Conservation (phyloP, 257 asterid species). For the Ophiorrhiza pumila region DNA sequence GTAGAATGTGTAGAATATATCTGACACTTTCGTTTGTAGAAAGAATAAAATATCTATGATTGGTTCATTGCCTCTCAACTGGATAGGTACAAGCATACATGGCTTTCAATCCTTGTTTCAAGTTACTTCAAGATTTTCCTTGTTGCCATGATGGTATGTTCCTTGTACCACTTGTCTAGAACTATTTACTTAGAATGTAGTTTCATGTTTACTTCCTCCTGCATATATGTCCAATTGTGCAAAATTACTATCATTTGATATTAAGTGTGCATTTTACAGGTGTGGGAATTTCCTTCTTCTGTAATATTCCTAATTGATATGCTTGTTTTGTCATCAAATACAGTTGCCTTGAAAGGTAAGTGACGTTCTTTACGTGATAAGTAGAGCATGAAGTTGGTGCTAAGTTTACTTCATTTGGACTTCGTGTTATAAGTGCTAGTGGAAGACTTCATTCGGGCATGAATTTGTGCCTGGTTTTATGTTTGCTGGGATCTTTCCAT, state of each 20-base stretch:
- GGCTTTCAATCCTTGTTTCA: constrained; percentile 56
- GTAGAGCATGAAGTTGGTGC: constrained; percentile 1
- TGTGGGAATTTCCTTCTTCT: constrained; percentile 81
- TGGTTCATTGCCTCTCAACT: constrained; percentile 14
- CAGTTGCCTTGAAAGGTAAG: constrained; percentile 73
- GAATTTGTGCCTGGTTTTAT: background rate
- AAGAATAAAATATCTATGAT: no score
- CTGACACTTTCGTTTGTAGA: no score
- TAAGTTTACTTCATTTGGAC: background rate
- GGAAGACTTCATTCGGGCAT: background rate
- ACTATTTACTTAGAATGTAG: constrained; percentile 4
- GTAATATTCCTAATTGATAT: constrained; percentile 62
- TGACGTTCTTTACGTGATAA: constrained; percentile 7
- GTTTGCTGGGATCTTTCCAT: background rate
- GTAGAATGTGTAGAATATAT: no score
- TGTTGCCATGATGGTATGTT: constrained; percentile 71
- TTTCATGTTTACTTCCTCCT: background rate
- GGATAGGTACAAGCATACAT: constrained; percentile 57
- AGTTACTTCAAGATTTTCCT: constrained; percentile 83
- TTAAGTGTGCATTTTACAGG: constrained; percentile 40
- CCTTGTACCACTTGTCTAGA: constrained; percentile 8
- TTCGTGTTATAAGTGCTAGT: background rate
- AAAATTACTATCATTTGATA: background rate
- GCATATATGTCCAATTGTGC: background rate
- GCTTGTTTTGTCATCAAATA: constrained; percentile 76